Evolutionary conservation across 140 eudicot genomes (phyloP).

Genomic region (Senecio squalidus): DNA sequence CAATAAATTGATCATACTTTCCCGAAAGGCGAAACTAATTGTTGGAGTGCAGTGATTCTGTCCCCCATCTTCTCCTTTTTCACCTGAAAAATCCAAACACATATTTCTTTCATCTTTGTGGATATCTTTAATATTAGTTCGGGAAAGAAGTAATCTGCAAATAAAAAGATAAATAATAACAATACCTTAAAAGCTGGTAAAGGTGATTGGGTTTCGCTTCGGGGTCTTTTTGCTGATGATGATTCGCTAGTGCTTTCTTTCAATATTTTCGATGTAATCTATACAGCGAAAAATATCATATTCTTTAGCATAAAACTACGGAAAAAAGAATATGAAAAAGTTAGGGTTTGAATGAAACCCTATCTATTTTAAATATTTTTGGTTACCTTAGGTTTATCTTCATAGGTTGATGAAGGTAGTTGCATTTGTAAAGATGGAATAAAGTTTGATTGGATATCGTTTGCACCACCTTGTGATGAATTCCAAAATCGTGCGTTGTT

Average conservation of each 20-base stretch:
- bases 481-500: constrained; percentile 75
- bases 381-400: constrained; percentile 61
- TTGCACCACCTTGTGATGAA: constrained; percentile 34
- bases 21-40: constrained; percentile 99
- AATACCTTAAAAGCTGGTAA: constrained; percentile 71
- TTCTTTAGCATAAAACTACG: neutral
- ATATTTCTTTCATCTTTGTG: constrained; percentile 21
- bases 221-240: constrained; percentile 60
- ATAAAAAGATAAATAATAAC: neutral
- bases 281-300: neutral
- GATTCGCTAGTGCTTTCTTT: constrained; percentile 48
- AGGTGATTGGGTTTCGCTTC: constrained; percentile 58
- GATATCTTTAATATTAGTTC: neutral
- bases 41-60: constrained; percentile 99
- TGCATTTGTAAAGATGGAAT: constrained; percentile 48
- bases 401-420: constrained; percentile 36
- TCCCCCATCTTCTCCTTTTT: constrained; percentile 99
- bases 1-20: constrained; percentile 58
- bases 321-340: neutral
- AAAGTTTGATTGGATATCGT: constrained; percentile 39
- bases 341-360: constrained; percentile 22
- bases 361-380: neutral
- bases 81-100: constrained; percentile 48
- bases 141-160: neutral
- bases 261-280: constrained; percentile 33